Evolutionary conservation across 139 green algal species (phyloP), one percentile per base, ranked within the genome.

Genomic region (Coelastrella sp.): DNA sequence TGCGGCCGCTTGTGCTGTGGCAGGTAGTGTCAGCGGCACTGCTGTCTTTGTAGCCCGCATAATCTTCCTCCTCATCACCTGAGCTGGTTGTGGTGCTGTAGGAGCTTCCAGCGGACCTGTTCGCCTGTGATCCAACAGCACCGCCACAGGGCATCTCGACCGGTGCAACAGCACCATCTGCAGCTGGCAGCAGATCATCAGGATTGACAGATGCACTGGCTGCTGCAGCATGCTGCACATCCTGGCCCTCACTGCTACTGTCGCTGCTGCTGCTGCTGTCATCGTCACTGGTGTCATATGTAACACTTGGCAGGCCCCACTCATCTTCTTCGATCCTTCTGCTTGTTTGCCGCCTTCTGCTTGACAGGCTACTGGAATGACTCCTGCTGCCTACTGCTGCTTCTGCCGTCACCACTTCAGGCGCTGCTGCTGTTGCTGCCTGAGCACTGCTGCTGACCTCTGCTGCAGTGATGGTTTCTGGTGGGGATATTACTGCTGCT

Each of bases 361-460:
- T 56, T 19, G 25, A n/a, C 22, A 12, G 61, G 80, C 80, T 87
- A 60, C 82, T 74, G 60, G 12, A 9, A 19, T 35, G 68, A 49
- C 22, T 27, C 20, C 22, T 22, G 60, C 61, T 74, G 14, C 80
- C 17, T 56, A n/a, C 57, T 72, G 57, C 15, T 61, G 56, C 57
- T 85, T 49, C 57, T 24, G 20, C 78, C 24, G 78, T 8, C 17
- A 27, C 35, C 24, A 22, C 59, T 58, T 15, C 11, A 19, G 7
- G 11, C 11, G 65, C 82, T 88, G 82, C 82, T 80, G 82, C 82
- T 78, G 82, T 65, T 57, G 82, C 82, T 79, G 82, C 35, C 19
- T 27, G 15, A 6, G 63, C 63, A 70, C 15, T 73, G 79, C 79
- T 85, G 56, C 8, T n/a, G 22, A n/a, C 25, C 20, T 68, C 5